phyloP scores from a whole-genome alignment of 768 basidiomycete genomes.

The Tricholomella constricta region DNA sequence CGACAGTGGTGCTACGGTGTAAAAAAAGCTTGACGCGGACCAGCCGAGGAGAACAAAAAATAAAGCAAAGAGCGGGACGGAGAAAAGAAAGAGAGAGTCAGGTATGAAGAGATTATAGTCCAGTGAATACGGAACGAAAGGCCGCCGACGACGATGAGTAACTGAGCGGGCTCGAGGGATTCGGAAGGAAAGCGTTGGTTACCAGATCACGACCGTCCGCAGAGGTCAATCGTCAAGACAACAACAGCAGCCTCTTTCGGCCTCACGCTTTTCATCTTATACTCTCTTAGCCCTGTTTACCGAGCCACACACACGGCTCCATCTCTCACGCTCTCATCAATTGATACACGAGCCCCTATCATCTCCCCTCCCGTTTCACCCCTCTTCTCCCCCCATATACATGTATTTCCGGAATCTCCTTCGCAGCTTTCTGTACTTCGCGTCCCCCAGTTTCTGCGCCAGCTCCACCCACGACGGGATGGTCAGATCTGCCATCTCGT shows the following conservation, averaged over 20 bases:
- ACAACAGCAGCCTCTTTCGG: slow-evolving; percentile 24
- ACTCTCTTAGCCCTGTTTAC: not conserved
- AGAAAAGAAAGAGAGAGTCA: slow-evolving; percentile 21
- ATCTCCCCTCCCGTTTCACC: slow-evolving; percentile 7
- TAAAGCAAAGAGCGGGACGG: slow-evolving; percentile 20
- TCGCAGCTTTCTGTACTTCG: slow-evolving; percentile 55
- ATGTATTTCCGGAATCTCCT: slow-evolving; percentile 70
- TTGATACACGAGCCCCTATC: slow-evolving; percentile 15
- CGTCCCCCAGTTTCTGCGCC: slow-evolving; percentile 60
- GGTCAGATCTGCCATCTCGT: slow-evolving; percentile 75
- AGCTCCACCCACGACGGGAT: slow-evolving; percentile 72
- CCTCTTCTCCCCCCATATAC: slow-evolving; percentile 57
- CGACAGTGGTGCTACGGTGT: slow-evolving; percentile 38
- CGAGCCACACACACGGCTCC: not conserved
- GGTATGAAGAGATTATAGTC: slow-evolving; percentile 15
- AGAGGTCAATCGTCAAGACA: slow-evolving; percentile 44
- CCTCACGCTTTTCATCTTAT: slow-evolving; percentile 11
- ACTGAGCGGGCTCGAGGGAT: slow-evolving; percentile 32
- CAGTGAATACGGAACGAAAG: slow-evolving; percentile 29
- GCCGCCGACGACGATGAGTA: slow-evolving; percentile 38
- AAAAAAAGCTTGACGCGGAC: slow-evolving; percentile 46
- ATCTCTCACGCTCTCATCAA: slow-evolving; percentile 14
- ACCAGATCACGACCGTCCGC: slow-evolving; percentile 33
- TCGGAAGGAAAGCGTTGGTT: slow-evolving; percentile 35
- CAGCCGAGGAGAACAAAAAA: slow-evolving; percentile 50